Base-by-base conservation (phyloP, 2,329 filamentous ascomycete species). In the Dendrostoma leiphaemia region DNA sequence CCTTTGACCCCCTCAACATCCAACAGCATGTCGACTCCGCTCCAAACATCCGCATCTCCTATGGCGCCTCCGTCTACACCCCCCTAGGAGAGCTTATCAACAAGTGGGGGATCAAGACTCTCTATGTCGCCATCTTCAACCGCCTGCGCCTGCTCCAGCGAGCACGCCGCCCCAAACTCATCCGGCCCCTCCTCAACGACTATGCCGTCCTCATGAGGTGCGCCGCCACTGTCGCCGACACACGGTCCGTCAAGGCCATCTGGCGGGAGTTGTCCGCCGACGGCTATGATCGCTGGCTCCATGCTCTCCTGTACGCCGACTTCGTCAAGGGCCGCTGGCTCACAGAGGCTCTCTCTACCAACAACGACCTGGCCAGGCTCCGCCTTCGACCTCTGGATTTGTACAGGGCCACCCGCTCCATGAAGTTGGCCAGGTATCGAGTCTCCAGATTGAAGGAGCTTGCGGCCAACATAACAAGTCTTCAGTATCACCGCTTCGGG, bases 1-100 rank as follows among this genome's bases (percentile, higher is more conserved):
- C 77, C 5, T 68, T 91, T 8, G 83, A 89, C 54, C 86, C 88
- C 0, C 62, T 80, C 4, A 63, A 68, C 21, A 68, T 83, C 17
- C 72, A 79, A 49, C 65, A 69, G 19, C 67, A 77, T 12, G 65
- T 82, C 19, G 84, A 86, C 64, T 65, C 74, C 3, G 69, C 71
- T 10, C 64, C 76, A 32, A 71, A 74, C 15, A 57, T 76, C 17
- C 59, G 63, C 15, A 66, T 81, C 48, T 60, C 68, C 3, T 53
- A 61, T 13, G 76, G 67, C 60, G 78, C 72, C 63, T 70, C 67
- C 6, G 65, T 73, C 28, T 67, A 69, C 50, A 73, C 74, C 1
- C 66, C 72, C 26, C 59, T 74, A 35, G 63, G 65, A 5, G 59
- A 64, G 3, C 59, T 69, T 10, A 59, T 79, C 3, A 72, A 82